Evolutionary conservation across 1,139 yeast species (phyloP).

Genomic region (Eremothecium sinecaudum): DNA sequence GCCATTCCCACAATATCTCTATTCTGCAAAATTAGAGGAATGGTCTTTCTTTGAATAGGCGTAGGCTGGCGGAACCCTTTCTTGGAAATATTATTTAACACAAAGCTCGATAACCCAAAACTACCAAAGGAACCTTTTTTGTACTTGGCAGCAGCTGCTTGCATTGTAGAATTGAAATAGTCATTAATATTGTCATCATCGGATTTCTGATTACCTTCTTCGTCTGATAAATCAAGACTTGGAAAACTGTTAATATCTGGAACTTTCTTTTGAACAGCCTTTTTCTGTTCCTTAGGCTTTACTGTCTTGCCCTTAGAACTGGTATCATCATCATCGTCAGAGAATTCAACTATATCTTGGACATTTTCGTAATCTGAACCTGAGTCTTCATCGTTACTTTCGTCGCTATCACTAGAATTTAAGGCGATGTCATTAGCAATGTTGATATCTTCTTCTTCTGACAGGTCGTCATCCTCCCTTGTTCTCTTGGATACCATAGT

Average conservation of each 20-base stretch:
- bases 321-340: constrained; percentile 26
- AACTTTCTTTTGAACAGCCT: constrained; percentile 9
- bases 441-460: constrained; percentile 53
- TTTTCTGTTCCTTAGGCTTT: constrained; percentile 20
- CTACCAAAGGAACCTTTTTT: constrained; percentile 83
- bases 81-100: constrained; percentile 60
- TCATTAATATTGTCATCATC: constrained; percentile 40
- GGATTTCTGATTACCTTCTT: constrained; percentile 41
- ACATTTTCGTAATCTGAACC: constrained; percentile 39
- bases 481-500: constrained; percentile 11
- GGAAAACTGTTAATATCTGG: constrained; percentile 41
- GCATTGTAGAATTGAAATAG: constrained; percentile 34
- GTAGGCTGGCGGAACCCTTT: constrained; percentile 95
- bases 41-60: constrained; percentile 92
- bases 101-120: constrained; percentile 71
- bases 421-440: constrained; percentile 58
- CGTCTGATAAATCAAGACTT: constrained; percentile 56
- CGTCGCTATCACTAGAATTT: constrained; percentile 33
- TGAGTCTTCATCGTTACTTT: constrained; percentile 33
- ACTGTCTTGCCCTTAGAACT: constrained; percentile 22
- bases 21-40: constrained; percentile 77
- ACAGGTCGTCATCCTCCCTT: constrained; percentile 18
- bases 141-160: constrained; percentile 50
- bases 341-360: constrained; percentile 47
- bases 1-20: constrained; percentile 99